Percentiles rank a stretch among this genome's conserved stretches.
Evolutionary conservation across 352 stramenopile genomes (phyloP).

Genomic region (Globisporangium canariense): DNA sequence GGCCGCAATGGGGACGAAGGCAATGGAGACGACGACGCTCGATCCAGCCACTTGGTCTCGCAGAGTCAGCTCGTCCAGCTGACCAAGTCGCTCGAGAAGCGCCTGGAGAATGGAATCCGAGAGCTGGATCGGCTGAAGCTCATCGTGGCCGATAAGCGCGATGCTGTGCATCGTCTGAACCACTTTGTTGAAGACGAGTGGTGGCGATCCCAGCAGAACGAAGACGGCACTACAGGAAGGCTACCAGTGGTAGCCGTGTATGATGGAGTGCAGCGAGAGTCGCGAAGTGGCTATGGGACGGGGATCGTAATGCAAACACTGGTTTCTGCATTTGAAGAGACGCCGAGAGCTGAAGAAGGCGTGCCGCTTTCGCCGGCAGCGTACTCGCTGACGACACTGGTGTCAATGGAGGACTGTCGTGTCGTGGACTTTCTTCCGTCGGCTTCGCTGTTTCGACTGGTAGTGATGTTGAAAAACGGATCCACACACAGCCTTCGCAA

Average conservation of each 20-base stretch:
- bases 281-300: background rate
- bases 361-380: background rate
- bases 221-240: background rate
- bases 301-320: slow-evolving; percentile 10
- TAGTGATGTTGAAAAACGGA: slow-evolving; percentile 30
- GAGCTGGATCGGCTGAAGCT: slow-evolving; percentile 37
- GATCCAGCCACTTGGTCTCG: slow-evolving; percentile 8
- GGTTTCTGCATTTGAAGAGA: background rate
- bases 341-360: background rate
- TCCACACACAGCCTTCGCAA: slow-evolving; percentile 19
- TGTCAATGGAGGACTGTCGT: slow-evolving; percentile 26
- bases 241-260: background rate
- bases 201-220: slow-evolving; percentile 14
- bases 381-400: background rate
- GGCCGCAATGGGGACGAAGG: slow-evolving; percentile 2
- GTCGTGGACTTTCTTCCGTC: slow-evolving; percentile 37
- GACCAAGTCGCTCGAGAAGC: slow-evolving; percentile 35
- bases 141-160: slow-evolving; percentile 41
- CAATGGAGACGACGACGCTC: background rate
- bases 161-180: slow-evolving; percentile 28
- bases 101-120: slow-evolving; percentile 31
- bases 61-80: slow-evolving; percentile 47
- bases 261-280: background rate
- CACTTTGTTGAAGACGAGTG: slow-evolving; percentile 31
- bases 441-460: slow-evolving; percentile 26